These are phyloP conservation scores for Reticulascus tulasneorum DNA, from an alignment of 2,329 filamentous ascomycete species.

Conservation along the genomic window DNA sequence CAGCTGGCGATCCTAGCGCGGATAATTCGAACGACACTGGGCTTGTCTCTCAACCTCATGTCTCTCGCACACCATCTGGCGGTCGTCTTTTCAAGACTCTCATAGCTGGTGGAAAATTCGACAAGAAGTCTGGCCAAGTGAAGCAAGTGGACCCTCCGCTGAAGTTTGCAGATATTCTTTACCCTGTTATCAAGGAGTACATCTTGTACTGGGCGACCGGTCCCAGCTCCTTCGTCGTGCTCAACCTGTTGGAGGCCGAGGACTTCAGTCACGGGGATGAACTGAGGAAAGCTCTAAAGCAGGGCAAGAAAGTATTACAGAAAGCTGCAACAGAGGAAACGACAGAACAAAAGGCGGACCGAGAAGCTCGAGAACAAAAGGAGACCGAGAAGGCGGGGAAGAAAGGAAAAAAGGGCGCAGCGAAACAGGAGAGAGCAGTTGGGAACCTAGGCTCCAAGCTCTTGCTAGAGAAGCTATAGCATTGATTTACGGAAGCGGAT, in stretches of 20 bases:
- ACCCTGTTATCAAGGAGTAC: slow-evolving; percentile 70
- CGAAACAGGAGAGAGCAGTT: slow-evolving; percentile 38
- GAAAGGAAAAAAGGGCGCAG: slow-evolving; percentile 34
- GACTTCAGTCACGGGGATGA: slow-evolving; percentile 65
- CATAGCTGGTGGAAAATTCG: slow-evolving; percentile 83
- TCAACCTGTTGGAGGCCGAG: slow-evolving; percentile 73
- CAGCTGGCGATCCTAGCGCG: slow-evolving; percentile 50
- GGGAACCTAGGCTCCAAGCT: slow-evolving; percentile 62
- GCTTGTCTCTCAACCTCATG: slow-evolving; percentile 35
- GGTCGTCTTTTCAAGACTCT: slow-evolving; percentile 88
- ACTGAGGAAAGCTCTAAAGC: slow-evolving; percentile 66
- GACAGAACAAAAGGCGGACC: slow-evolving; percentile 47
- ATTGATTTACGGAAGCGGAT: slow-evolving; percentile 4
- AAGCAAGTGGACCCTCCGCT: slow-evolving; percentile 71
- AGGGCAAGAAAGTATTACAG: slow-evolving; percentile 67
- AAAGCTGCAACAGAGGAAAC: slow-evolving; percentile 61
- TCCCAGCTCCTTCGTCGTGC: slow-evolving; percentile 78
- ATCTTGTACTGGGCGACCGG: slow-evolving; percentile 82
- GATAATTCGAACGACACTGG: slow-evolving; percentile 35
- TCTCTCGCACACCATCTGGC: slow-evolving; percentile 58
- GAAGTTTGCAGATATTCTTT: slow-evolving; percentile 78
- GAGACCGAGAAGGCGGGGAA: slow-evolving; percentile 38
- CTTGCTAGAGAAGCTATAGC: slow-evolving; percentile 53
- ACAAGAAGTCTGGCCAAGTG: slow-evolving; percentile 67
- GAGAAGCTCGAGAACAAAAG: slow-evolving; percentile 42